Base-by-base conservation (phyloP, 495 filamentous ascomycete species). In the Sordaria brevicollis region DNA sequence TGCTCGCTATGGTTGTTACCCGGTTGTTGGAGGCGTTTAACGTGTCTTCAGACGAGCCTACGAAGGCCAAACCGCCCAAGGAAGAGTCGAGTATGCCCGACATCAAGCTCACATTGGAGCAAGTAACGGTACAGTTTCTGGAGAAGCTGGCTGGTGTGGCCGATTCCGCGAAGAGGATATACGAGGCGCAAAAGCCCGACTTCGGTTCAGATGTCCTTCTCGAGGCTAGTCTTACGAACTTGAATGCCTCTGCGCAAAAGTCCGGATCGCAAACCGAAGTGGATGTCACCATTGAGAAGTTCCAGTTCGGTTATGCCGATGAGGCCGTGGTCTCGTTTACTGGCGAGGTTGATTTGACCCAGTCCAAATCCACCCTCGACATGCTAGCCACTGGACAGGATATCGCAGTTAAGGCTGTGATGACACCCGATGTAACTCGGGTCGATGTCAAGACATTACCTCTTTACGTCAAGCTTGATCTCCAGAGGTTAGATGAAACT, bases 371-470 rank as follows among this genome's bases (percentile, higher is more conserved):
- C 72, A 82, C 86, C 11, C 21, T 62, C 17, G 25, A 15, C 33
- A 25, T 25, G 49, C 25, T 62, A 9, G 76, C 87, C 19, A 74
- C 82, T 17, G 88, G 89, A 35, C 81, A 86, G 65, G 92, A 96
- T 70, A 81, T 97, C 8, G 84, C 85, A 21, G 74, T 94, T 34
- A 87, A 86, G 35, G 68, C 92, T 3, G 81, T 73, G 1, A 88
- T 86, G 68, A 85, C 82, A 0, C 54, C 82, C 6, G 81, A 84
- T 1, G 78, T 80, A 5, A 85, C 85, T n/a, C 84, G 84, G 54
- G 77, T 92, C 31, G 87, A 91, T n/a, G 74, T 97, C n/a, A 86
- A 84, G n/a, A 96, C 93, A 2, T 83, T 95, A 15, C 93, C 94
- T 2, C 78, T 98, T 1, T 88, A 90, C 68, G 70, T 98, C 6